phyloP scores from a whole-genome alignment of 108 stramenopile species.

The Conticribra guillardii region DNA sequence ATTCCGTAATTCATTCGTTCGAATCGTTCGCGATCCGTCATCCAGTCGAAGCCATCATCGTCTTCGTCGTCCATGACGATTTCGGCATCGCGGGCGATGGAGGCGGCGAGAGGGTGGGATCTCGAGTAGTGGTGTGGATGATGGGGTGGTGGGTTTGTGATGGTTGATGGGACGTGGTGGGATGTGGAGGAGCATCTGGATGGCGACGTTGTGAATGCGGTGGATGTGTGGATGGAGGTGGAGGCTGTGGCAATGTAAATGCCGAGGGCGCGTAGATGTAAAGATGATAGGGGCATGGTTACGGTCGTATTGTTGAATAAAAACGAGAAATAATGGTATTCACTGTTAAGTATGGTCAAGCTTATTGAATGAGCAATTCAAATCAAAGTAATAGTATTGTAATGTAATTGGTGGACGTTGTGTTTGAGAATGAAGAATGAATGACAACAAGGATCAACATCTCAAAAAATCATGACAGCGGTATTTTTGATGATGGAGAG shows the following conservation, averaged over 20 bases:
- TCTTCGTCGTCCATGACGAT: neutral
- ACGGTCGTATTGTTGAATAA: too few species aligned
- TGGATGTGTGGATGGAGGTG: neutral
- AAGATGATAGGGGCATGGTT: neutral
- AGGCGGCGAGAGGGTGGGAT: neutral
- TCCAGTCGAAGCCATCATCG: neutral
- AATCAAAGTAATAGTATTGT: too few species aligned
- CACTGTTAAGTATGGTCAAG: too few species aligned
- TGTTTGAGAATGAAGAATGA: too few species aligned
- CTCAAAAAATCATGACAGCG: too few species aligned
- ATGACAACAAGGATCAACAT: too few species aligned
- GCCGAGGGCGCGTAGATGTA: neutral
- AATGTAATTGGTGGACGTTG: too few species aligned
- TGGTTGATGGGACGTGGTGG: neutral
- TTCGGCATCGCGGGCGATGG: neutral
- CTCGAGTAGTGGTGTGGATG: too few species aligned
- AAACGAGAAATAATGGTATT: too few species aligned
- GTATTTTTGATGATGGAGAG: too few species aligned
- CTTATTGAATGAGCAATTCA: too few species aligned
- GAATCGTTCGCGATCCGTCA: neutral
- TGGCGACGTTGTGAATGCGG: neutral
- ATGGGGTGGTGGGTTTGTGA: neutral
- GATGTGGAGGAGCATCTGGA: too few species aligned
- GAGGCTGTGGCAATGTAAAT: neutral
- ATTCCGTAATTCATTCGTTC: neutral